Evolutionary conservation across 768 basidiomycete genomes (phyloP), one percentile per base, ranked within the genome.

Genomic region (Rhizopogon sp.): DNA sequence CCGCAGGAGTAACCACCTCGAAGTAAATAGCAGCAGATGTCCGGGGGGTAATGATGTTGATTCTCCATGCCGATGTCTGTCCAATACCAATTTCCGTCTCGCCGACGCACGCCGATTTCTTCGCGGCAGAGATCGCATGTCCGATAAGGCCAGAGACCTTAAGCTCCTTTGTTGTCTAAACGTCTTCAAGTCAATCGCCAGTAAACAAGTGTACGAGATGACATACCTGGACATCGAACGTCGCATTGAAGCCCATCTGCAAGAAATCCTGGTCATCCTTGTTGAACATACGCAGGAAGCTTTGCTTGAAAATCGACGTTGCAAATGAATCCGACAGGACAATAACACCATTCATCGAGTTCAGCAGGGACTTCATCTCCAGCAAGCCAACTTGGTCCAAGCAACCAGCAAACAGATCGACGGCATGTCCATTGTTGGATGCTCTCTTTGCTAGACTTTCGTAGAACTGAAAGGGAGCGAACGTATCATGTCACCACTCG

Each of bases 81-180:
- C 95, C 96, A 57, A 99, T 96, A 67, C 97, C 97, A 56, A 99
- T 98, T 70, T 98, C 97, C 0, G 97, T 98, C 75, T 99, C 97
- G 57, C 96, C 97, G 16, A 99, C 97, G 64, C 92, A 97, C 0
- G 83, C 84, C 0, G 93, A 93, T 69, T 98, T 98, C 75, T 98
- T 99, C 60, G 90, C 95, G 14, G 93, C 91, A 20, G 95, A 98
- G 70, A 98, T 97, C 31, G 90, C 95, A 65, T 98, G 96, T 3
- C 95, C 95, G 61, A 98, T 99, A 44, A 99, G 81, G 29, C 97
- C 97, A 9, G 97, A 98, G 6, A 99, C 93, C 69, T 95, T 98
- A 59, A 99, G 82, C 67, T 99, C 97, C 76, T 98, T 99, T 31
- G 97, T 98, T 0, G 96, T 97, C 92, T 98, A 62, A 25, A 16